Evolutionary conservation across 768 basidiomycete species (phyloP), one percentile per base, ranked within the genome.

Genomic region (Lentinus brumalis): DNA sequence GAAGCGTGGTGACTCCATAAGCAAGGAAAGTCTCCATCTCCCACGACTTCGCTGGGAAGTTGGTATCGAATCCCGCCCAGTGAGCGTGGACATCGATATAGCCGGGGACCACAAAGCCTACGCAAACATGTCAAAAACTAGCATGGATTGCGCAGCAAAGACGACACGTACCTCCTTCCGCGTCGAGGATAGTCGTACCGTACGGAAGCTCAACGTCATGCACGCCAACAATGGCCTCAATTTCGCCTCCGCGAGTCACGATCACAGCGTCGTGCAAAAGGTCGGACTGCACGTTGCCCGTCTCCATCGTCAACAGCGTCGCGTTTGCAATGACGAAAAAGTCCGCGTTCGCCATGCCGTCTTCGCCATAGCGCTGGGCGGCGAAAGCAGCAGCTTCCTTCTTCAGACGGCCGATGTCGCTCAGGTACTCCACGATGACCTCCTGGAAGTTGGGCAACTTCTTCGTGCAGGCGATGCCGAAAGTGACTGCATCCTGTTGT

Each of bases 51-150:
- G 87, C 80, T 0, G 89, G 89, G 64, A 83, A 83, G 35, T 76
- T 75, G 32, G 76, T 79, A 0, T 39, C 64, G 59, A 83, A 81
- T 0, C 87, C 87, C 16, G 74, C 67, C 89, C 89, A 91, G 59
- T 91, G 89, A 3, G 89, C 89, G 65, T 91, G 89, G 8, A 86
- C 85, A 58, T 91, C 89, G 52, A 91, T 84, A 69, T 89, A 90
- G 2, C 89, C 89, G 15, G 89, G 89, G 4, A 85, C 72, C 16
- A 91, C 77, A 60, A 79, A 87, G 5, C 86, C 88, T 90, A 30
- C 12, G 15, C 46, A 49, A 38, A 31, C 14, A 15, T 26, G n/a
- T n/a, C 6, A 54, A 11, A 45, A 8, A 39, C 5, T 44, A 21
- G n/a, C 12, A 31, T 4, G 12, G 16, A 11, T 15, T 6, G 39